Conservation (phyloP, 2,329 filamentous ascomycete genomes). For the Aspergillus melleus region DNA sequence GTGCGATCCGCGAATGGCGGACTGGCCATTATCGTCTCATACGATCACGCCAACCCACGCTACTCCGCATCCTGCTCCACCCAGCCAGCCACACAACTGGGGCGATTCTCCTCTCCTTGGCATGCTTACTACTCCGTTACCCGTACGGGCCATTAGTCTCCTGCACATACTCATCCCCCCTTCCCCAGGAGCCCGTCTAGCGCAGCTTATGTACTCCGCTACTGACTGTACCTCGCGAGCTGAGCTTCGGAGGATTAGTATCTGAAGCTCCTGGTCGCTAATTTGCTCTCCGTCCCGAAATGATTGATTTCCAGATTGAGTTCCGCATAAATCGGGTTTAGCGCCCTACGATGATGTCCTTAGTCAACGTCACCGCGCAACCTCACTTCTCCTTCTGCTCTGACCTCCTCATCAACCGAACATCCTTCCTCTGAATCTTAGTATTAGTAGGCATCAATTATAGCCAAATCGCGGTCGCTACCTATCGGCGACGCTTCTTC, state of each 20-base stretch:
- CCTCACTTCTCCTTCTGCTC: constrained; percentile 26
- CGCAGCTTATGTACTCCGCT: constrained; percentile 10
- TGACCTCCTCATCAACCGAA: constrained; percentile 16
- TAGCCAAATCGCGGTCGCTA: constrained; percentile 17
- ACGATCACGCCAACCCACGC: constrained; percentile 3
- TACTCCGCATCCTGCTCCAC: constrained; percentile 25
- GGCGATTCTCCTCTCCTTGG: constrained; percentile 21
- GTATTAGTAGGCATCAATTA: constrained; percentile 8
- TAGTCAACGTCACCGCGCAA: constrained; percentile 38
- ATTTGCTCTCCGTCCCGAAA: constrained; percentile 5
- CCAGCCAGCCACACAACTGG: constrained; percentile 12
- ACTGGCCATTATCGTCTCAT: constrained; percentile 3
- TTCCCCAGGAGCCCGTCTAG: constrained; percentile 1
- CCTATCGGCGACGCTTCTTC: constrained; percentile 11
- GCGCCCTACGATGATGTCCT: constrained; percentile 20
- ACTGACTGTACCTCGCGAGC: constrained; percentile 5
- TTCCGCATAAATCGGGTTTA: constrained; percentile 25
- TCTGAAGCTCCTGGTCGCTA: constrained; percentile 1
- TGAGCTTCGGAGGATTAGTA: constrained; percentile 9
- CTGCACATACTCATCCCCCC: not conserved
- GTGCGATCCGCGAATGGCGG: constrained; percentile 5
- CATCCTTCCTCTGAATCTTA: constrained; percentile 8
- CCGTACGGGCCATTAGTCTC: too few relatives aligned
- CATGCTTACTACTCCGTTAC: constrained; percentile 13
- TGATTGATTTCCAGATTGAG: constrained; percentile 20